These are phyloP conservation scores for Porpolomopsis calyptriformis DNA, from an alignment of 768 basidiomycete species.

Conservation along the genomic window DNA sequence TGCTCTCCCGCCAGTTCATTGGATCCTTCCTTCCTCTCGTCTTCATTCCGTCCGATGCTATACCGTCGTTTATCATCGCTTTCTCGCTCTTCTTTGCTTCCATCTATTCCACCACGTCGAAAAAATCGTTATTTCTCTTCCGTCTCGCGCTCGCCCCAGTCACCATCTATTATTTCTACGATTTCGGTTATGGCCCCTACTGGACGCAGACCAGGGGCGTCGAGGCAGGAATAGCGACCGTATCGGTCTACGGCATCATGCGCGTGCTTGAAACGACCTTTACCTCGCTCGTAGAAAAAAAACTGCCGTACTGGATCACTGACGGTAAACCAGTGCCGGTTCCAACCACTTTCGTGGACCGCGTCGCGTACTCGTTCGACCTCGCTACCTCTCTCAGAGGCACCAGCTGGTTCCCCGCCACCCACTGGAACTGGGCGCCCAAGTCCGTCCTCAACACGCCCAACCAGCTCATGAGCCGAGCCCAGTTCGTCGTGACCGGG, in stretches of 20 bases:
- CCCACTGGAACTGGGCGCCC: not conserved
- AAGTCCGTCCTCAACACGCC: not conserved
- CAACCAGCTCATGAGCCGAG: not conserved
- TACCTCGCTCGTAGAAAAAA: not conserved
- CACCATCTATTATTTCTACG: not conserved
- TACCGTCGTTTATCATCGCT: too few species aligned
- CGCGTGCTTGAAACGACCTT: not conserved
- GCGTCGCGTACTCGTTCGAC: not conserved
- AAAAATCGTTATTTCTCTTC: too few species aligned
- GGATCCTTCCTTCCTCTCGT: too few species aligned
- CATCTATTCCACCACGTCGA: too few species aligned
- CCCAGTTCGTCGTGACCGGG: not conserved
- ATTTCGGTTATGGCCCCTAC: not conserved
- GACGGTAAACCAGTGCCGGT: not conserved
- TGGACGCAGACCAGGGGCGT: not conserved
- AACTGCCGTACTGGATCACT: not conserved
- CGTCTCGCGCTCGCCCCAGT: not conserved
- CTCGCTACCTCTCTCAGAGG: not conserved
- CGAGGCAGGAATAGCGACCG: not conserved
- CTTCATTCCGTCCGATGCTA: too few species aligned
- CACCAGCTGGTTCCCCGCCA: not conserved
- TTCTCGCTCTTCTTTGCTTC: too few species aligned
- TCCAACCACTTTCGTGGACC: not conserved
- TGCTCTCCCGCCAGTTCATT: too few species aligned
- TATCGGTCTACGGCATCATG: conserved; percentile 7